Evolutionary conservation across 2,329 filamentous ascomycete genomes (phyloP), one percentile per base, ranked within the genome.

Genomic region (Hypoxylon sp.): DNA sequence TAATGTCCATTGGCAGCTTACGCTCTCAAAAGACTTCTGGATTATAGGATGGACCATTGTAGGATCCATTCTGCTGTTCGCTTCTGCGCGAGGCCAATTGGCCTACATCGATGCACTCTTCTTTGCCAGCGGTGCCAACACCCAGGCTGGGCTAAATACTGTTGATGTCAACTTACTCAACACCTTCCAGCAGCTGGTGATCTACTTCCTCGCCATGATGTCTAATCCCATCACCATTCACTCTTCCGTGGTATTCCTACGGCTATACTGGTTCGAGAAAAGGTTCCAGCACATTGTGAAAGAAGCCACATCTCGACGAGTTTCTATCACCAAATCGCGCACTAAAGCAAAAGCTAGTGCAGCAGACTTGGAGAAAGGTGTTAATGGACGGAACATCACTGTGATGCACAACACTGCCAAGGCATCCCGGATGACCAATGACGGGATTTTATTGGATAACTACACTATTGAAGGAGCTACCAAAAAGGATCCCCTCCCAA

Each of bases 191-290:
- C 92, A 96, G 80, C 79, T 93, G 46, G 85, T 92, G 55, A 82
- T 97, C 27, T 94, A 91, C 74, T 75, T 94, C 6, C 84, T 93
- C 44, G 84, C 91, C 3, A 90, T 93, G 84, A 74, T 93, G 11
- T 89, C 91, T 27, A 97, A 93, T 55, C 94, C 94, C 0, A 96
- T 97, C 68, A 90, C 92, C 51, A 91, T 97, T 74, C 90, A 97
- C 76, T 89, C 92, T 1, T 92, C 89, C 48, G 93, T 99, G 48
- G 96, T 99, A 6, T 95, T 97, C 74, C 86, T 98, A 13, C 92
- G 96, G 27, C 84, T 99, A 1, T 98, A 97, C 81, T 99, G 95
- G 95, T 99, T 99, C 78, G 94, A 99, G 80, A 97, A 97, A 80
- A 89, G 94, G 6, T 98, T 99, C 77, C 92, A 97, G 77, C 87